Evolutionary conservation across 73 alveolate genomes (phyloP).

Genomic region (Breviolum minutum): DNA sequence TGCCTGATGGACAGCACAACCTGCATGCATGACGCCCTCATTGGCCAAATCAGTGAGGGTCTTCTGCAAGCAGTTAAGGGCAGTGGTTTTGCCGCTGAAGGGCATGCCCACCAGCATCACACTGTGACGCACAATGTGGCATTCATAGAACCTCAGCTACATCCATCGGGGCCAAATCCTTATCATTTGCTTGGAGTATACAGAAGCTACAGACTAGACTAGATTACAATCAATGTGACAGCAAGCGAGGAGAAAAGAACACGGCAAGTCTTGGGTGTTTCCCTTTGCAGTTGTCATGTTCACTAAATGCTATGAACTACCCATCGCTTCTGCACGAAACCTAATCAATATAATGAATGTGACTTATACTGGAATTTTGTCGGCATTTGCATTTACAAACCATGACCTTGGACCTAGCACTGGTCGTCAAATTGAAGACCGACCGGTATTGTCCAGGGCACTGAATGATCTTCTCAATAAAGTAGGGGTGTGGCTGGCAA

Average conservation of each 20-base stretch:
- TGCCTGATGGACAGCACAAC: conserved; percentile 96
- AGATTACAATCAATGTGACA: neutral
- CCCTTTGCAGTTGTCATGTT: neutral
- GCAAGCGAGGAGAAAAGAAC: neutral
- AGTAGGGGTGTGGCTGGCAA: conserved; percentile 98
- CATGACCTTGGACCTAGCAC: too few relatives aligned
- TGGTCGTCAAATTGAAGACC: neutral
- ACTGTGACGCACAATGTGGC: conserved; percentile 99
- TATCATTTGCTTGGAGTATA: neutral
- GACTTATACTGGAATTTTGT: too few relatives aligned
- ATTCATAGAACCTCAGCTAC: conserved; percentile 97
- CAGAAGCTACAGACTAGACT: neutral
- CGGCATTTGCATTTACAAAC: neutral
- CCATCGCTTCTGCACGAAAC: too few relatives aligned
- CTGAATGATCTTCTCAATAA: conserved; percentile 99
- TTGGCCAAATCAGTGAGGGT: conserved; percentile 99
- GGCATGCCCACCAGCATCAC: conserved; percentile 99
- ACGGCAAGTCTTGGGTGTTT: neutral
- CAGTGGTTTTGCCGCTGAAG: conserved; percentile 99
- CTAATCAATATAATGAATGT: too few relatives aligned
- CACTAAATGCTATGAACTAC: too few relatives aligned
- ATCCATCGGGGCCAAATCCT: neutral
- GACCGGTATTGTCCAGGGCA: neutral
- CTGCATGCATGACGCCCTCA: conserved; percentile 98
- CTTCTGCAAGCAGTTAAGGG: conserved; percentile 98